phyloP scores from a whole-genome alignment of 768 basidiomycete species.

The Lactarius trivialis region DNA sequence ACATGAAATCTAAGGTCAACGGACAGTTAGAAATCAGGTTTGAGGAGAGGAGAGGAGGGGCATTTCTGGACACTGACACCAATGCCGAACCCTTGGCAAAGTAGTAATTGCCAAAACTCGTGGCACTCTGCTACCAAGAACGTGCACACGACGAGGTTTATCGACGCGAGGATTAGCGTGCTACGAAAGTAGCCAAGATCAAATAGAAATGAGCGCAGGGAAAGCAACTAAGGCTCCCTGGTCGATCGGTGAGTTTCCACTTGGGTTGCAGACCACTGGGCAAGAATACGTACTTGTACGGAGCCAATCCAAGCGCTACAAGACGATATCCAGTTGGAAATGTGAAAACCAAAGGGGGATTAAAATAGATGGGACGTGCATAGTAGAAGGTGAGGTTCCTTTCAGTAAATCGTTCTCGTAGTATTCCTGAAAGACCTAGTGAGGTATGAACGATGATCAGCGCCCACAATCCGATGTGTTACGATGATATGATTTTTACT shows the following conservation, averaged over 20 bases:
- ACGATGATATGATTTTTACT: slow-evolving; percentile 26
- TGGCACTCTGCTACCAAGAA: slow-evolving; percentile 69
- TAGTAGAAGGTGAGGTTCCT: slow-evolving; percentile 48
- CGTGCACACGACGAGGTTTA: slow-evolving; percentile 45
- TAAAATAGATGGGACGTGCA: slow-evolving; percentile 34
- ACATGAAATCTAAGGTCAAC: slow-evolving; percentile 24
- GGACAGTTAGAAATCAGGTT: not conserved
- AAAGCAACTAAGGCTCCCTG: slow-evolving; percentile 60
- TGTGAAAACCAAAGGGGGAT: not conserved
- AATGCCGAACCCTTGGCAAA: slow-evolving; percentile 63
- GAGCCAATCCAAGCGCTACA: slow-evolving; percentile 76
- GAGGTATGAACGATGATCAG: slow-evolving; percentile 1
- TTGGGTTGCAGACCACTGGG: not conserved
- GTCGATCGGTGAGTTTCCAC: not conserved
- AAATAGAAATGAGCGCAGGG: slow-evolving; percentile 57
- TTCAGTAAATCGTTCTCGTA: slow-evolving; percentile 51
- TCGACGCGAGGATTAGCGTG: slow-evolving; percentile 43
- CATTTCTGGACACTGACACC: slow-evolving; percentile 41
- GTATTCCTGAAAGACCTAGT: slow-evolving; percentile 65
- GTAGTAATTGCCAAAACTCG: slow-evolving; percentile 69
- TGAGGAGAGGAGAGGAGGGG: not conserved
- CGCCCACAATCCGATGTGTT: not conserved
- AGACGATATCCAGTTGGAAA: not conserved
- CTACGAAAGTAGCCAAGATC: slow-evolving; percentile 62
- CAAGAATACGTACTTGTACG: slow-evolving; percentile 42